These are phyloP conservation scores for Yamadazyma aaseri DNA, from an alignment of 1,139 yeast species.

Conservation along the genomic window DNA sequence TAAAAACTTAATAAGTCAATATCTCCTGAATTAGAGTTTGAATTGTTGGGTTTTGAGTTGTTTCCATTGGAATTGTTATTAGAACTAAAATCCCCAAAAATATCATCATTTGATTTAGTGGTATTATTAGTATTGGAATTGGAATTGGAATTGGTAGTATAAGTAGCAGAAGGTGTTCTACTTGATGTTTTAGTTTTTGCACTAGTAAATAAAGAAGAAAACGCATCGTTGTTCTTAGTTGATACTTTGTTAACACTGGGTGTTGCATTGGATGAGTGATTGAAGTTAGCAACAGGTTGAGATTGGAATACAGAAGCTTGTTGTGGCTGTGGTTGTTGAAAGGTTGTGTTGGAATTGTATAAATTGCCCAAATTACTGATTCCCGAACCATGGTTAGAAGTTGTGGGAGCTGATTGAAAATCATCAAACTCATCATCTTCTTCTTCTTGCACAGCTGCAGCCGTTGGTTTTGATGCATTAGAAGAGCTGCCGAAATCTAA, in stretches of 20 bases:
- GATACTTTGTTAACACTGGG: constrained; percentile 27
- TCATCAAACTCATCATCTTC: constrained; percentile 90
- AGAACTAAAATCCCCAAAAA: constrained; percentile 23
- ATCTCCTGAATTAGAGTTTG: constrained; percentile 21
- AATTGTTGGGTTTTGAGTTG: constrained; percentile 11
- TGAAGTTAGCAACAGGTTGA: constrained; percentile 11
- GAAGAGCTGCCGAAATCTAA: constrained; percentile 47
- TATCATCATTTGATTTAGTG: constrained; percentile 17
- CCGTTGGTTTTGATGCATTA: constrained; percentile 17
- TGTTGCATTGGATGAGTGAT: constrained; percentile 19
- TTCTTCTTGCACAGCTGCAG: constrained; percentile 19
- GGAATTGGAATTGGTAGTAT: constrained; percentile 23
- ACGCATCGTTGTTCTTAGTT: constrained; percentile 57
- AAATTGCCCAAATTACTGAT: constrained; percentile 14
- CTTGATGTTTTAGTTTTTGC: constrained; percentile 52
- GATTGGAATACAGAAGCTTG: no score
- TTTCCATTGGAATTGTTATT: constrained; percentile 13
- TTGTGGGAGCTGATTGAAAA: constrained; percentile 71
- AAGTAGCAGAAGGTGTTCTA: constrained; percentile 12
- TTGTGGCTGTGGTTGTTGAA: constrained; percentile 17
- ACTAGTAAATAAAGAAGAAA: constrained; percentile 73
- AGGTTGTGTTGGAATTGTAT: constrained; percentile 14
- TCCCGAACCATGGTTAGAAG: constrained; percentile 39
- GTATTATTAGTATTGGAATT: constrained; percentile 12
- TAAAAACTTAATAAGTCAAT: constrained; percentile 36